These are phyloP conservation scores for Aureobasidium melanogenum DNA, from an alignment of 2,329 filamentous ascomycete genomes.

Conservation along the genomic window DNA sequence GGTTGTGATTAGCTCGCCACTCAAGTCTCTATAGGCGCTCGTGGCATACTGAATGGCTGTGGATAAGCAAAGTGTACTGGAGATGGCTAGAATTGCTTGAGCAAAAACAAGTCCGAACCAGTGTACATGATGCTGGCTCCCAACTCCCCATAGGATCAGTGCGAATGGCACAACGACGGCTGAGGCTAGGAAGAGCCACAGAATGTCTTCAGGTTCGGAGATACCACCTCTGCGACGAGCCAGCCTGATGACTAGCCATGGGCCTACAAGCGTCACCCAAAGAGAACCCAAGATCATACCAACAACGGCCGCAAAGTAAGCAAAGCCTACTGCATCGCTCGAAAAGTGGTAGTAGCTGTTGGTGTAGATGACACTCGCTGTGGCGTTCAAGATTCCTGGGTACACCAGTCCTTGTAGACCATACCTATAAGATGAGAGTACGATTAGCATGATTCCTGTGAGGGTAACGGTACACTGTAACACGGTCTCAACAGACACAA, in stretches of 20 bases:
- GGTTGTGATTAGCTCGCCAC: constrained; percentile 37
- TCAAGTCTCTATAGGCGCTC: constrained; percentile 24
- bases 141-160: constrained; percentile 6
- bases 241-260: constrained; percentile 23
- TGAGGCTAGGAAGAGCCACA: constrained; percentile 29
- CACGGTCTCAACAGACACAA: too few relatives aligned
- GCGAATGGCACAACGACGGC: constrained; percentile 7
- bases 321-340: constrained; percentile 25
- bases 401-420: constrained; percentile 13
- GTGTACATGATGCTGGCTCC: background rate
- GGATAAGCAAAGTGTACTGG: constrained; percentile 8
- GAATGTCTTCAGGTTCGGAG: constrained; percentile 34
- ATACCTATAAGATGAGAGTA: background rate
- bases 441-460: too few relatives aligned
- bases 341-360: constrained; percentile 28
- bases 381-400: constrained; percentile 15
- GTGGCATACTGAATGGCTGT: constrained; percentile 11
- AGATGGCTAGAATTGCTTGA: constrained; percentile 22
- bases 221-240: constrained; percentile 34
- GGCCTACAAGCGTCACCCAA: constrained; percentile 29
- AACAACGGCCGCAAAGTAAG: constrained; percentile 25
- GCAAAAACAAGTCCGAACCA: constrained; percentile 22
- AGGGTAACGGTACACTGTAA: too few relatives aligned
- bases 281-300: constrained; percentile 20
- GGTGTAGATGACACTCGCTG: constrained; percentile 14